phyloP scores from a whole-genome alignment of 768 basidiomycete genomes.

The Udeniomyces megalosporus region DNA sequence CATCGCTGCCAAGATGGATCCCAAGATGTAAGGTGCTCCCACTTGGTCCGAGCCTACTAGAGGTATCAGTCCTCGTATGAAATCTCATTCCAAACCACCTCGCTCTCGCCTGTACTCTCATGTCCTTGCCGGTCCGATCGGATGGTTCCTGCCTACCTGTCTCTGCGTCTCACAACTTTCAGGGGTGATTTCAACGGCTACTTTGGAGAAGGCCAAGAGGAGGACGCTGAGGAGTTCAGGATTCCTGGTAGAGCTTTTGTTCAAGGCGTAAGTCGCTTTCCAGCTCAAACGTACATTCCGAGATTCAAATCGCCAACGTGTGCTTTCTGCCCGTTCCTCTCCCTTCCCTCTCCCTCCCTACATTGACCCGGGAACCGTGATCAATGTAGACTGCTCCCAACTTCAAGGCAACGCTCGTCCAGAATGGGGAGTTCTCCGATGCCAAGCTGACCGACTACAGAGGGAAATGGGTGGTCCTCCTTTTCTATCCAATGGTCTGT shows the following conservation, averaged over 20 bases:
- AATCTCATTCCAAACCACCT: no score
- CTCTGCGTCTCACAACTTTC: background rate
- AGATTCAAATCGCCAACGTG: no score
- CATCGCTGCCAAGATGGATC: background rate
- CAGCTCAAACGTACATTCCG: background rate
- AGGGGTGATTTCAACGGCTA: background rate
- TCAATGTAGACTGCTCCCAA: background rate
- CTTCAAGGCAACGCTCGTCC: conserved; percentile 40
- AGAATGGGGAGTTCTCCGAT: conserved; percentile 61
- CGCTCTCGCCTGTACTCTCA: no score
- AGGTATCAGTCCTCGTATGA: no score
- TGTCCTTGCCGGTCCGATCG: no score
- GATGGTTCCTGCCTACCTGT: no score
- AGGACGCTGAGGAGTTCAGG: background rate
- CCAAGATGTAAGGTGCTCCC: no score
- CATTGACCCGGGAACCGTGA: background rate
- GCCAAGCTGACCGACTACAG: conserved; percentile 51
- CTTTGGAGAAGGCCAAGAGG: no score
- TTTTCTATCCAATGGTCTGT: conserved; percentile 84
- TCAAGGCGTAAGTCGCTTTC: background rate
- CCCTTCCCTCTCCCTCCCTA: background rate
- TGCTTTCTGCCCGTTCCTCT: background rate
- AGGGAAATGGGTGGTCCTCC: conserved; percentile 44
- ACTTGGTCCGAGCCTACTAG: no score
- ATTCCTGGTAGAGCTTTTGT: background rate